Evolutionary conservation across 371 early-diverging fungal genomes (phyloP), one percentile per base, ranked within the genome.

Genomic region (Apophysomyces sp.): DNA sequence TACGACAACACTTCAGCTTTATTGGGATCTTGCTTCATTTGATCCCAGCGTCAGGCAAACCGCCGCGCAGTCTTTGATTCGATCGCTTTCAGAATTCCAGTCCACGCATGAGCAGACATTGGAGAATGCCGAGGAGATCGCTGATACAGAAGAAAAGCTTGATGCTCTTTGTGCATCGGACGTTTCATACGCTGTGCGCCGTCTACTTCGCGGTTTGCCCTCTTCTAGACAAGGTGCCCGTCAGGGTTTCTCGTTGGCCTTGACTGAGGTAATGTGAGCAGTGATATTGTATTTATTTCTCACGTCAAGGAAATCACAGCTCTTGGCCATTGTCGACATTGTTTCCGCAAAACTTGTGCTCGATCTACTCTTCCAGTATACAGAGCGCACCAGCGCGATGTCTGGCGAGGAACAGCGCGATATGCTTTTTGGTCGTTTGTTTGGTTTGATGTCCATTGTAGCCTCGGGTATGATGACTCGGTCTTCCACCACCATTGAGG

Each of bases 241-340:
- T 58, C 96, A 96, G 67, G 98, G 98, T 13, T 98, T 95, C 72
- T 86, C 95, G 5, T 77, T 96, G 30, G 94, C 94, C n/a, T 81
- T 98, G 58, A 91, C 95, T 4, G 97, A 97, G 76, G 86, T 86
- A 80, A 59, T 12, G 13, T 26, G 58, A 40, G 28, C 21, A n/a
- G 28, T 21, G n/a, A 9, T 26, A 11, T 18, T 44, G 18, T n/a
- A n/a, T 9, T 16, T 11, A 44, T 9, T 21, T 21, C 24, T 58
- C 4, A 8, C 30, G 26, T 16, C 28, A 4, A 53, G n/a, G 37
- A 21, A 39, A 55, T 34, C 8, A 16, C 52, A 81, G 78, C 63
- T 83, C 12, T 68, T 76, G 53, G 67, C 74, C 13, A 64, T 76
- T 39, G 65, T 86, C 16, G 75, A 82, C 30, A 24, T 71, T 11